A percentile compares a stretch with the other conserved stretches of the same genome.
These are phyloP conservation scores for Clitopilus hobsonii DNA, from an alignment of 768 basidiomycete genomes.

Conservation along the genomic window DNA sequence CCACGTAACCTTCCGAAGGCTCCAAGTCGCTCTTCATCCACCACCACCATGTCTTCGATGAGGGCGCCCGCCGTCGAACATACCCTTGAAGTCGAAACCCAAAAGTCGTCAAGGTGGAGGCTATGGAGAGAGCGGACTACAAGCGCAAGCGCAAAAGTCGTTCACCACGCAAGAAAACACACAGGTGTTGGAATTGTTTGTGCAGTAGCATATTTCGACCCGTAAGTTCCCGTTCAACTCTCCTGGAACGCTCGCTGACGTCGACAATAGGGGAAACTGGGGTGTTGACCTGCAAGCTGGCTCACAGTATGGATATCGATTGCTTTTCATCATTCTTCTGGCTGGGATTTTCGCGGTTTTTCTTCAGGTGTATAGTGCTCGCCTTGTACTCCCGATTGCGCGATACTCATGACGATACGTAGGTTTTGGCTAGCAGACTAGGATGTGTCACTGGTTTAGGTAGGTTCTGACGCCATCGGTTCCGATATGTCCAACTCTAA, in stretches of 20 bases:
- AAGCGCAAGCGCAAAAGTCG: constrained; percentile 23
- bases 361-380: constrained; percentile 53
- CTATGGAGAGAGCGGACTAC: constrained; percentile 21
- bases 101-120: not conserved
- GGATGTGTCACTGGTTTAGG: constrained; percentile 82
- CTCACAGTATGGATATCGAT: constrained; percentile 76
- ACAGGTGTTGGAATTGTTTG: constrained; percentile 84
- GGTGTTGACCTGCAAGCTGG: constrained; percentile 88
- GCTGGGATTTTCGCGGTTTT: constrained; percentile 80
- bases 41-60: not conserved
- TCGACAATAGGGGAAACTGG: constrained; percentile 69
- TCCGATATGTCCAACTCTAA: not conserved
- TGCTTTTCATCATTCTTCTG: constrained; percentile 82
- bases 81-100: not conserved
- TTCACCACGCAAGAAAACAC: constrained; percentile 57
- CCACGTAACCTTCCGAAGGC: not conserved
- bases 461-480: constrained; percentile 23
- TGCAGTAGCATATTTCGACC: constrained; percentile 86
- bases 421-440: constrained; percentile 76
- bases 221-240: constrained; percentile 43
- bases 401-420: not conserved
- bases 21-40: not conserved
- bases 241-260: not conserved
- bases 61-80: not conserved
- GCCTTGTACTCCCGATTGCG: not conserved